These are phyloP conservation scores for Paramecium primaurelia DNA, from an alignment of 73 alveolate species.

Conservation along the genomic window DNA sequence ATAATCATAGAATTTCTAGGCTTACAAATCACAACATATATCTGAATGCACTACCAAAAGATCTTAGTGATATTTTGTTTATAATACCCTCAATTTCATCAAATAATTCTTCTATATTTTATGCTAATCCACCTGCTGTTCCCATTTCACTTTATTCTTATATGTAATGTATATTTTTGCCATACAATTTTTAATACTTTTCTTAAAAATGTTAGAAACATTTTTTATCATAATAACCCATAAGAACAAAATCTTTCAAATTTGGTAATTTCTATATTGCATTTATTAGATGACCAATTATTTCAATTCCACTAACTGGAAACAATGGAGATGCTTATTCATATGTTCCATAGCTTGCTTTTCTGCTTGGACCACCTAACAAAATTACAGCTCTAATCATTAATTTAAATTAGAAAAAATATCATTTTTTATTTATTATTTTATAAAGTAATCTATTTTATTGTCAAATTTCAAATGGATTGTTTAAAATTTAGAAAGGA, in stretches of 20 bases:
- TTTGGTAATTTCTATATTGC: not conserved
- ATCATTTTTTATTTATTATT: not conserved
- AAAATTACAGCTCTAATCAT: conserved; percentile 47
- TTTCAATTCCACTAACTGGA: conserved; percentile 9
- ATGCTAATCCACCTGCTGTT: conserved; percentile 41
- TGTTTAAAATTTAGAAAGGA: not conserved
- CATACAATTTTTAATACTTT: not conserved
- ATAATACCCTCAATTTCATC: conserved; percentile 24
- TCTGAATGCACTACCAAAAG: conserved; percentile 49
- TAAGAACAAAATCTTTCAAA: conserved; percentile 27
- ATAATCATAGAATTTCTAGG: not conserved
- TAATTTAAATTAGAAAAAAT: not conserved
- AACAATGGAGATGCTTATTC: conserved; percentile 20
- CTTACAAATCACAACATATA: not conserved
- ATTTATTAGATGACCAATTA: not conserved
- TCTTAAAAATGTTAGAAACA: not conserved
- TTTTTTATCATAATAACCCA: conserved; percentile 35
- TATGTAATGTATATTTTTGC: not conserved
- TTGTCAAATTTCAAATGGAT: not conserved
- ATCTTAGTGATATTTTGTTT: not conserved
- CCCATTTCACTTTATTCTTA: not conserved
- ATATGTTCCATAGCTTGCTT: conserved; percentile 37
- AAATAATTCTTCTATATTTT: not conserved
- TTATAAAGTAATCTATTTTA: not conserved
- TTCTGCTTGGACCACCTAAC: conserved; percentile 35